Conservation (phyloP, 176 grass and related monocot genomes). For the Hyparrhenia diplandra region DNA sequence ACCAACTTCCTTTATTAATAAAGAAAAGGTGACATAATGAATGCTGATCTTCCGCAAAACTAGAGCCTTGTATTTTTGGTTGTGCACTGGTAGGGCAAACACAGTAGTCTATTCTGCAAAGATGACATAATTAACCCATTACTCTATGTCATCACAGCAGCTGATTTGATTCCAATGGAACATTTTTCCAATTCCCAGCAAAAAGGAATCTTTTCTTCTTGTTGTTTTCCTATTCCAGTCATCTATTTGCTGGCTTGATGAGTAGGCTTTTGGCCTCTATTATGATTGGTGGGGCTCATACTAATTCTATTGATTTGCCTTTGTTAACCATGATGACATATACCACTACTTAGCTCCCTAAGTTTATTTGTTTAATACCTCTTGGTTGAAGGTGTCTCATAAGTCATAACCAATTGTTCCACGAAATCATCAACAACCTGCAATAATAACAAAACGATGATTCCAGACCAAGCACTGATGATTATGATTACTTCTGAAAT, state of each 20-base stretch:
- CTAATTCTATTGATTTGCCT: background rate
- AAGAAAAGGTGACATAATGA: background rate
- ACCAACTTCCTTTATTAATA: background rate
- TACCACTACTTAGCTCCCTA: background rate
- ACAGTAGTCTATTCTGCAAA: background rate
- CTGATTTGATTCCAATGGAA: background rate
- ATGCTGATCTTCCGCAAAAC: background rate
- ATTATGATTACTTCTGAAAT: background rate
- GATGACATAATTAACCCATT: background rate
- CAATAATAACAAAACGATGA: background rate
- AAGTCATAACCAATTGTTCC: background rate
- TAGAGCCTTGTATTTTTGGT: background rate
- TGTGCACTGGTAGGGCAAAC: background rate
- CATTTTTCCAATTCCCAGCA: background rate
- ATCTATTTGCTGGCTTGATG: background rate
- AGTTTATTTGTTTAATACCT: background rate
- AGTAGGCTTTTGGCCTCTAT: slow-evolving; percentile 3
- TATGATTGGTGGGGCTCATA: background rate
- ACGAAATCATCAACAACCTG: background rate
- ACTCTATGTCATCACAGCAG: background rate
- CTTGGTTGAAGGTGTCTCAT: background rate
- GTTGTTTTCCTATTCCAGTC: background rate
- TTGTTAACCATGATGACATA: slow-evolving; percentile 7
- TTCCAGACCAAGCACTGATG: background rate
- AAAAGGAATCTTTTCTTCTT: slow-evolving; percentile 5